phyloP scores from a whole-genome alignment of 2,329 filamentous ascomycete genomes.

The Davidsoniella neocaledoniae region DNA sequence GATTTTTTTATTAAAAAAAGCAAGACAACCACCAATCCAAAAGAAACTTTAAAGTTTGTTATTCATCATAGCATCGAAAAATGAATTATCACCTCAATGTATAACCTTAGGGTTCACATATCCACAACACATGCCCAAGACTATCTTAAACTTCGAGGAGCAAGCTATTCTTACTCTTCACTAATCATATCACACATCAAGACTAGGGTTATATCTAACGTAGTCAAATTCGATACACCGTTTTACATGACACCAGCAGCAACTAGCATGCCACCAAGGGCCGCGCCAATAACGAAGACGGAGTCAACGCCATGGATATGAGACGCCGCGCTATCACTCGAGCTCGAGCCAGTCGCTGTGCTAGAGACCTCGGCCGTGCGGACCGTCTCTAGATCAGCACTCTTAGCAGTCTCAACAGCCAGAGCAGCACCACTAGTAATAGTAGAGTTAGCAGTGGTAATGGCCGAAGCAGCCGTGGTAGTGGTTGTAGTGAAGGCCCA shows the following conservation, averaged over 20 bases:
- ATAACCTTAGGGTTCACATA: no score
- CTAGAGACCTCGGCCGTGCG: conserved; percentile 15
- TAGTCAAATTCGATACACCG: neutral
- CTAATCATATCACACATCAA: no score
- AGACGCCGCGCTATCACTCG: conserved; percentile 1
- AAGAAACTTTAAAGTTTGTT: no score
- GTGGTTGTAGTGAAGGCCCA: conserved; percentile 16
- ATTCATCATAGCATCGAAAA: no score
- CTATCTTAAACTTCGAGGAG: no score
- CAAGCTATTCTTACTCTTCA: no score
- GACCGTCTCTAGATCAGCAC: conserved; percentile 12
- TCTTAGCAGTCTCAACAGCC: conserved; percentile 12
- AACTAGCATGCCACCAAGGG: conserved; percentile 14
- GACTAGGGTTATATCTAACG: neutral
- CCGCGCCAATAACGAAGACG: conserved; percentile 13
- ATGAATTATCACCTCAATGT: no score
- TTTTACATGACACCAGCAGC: conserved; percentile 15
- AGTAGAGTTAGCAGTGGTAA: conserved; percentile 9
- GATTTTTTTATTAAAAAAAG: no score
- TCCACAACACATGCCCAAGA: no score
- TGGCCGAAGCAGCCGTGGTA: conserved; percentile 12
- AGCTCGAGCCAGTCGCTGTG: conserved; percentile 7
- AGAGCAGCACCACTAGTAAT: conserved; percentile 11
- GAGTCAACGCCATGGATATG: conserved; percentile 4
- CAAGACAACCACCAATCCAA: no score